Base-by-base conservation (phyloP, 768 basidiomycete species). In the Neoboletus brunneissimus region DNA sequence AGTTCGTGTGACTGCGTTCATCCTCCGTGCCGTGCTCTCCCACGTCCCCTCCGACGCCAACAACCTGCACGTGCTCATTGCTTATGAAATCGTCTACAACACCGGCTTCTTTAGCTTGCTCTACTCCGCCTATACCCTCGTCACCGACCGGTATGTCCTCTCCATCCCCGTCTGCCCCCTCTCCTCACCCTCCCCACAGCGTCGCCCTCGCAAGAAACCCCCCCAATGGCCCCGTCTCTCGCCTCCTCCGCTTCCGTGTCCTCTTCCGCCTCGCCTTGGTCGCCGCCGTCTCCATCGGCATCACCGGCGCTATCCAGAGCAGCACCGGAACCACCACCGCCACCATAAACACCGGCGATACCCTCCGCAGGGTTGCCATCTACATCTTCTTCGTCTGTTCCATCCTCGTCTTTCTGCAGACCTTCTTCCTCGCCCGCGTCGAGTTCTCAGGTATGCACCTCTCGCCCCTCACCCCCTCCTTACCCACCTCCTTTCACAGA, bases 81-180 rank as follows among this genome's bases (percentile, higher is more conserved):
- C 74, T 16, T 67, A 69, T 20, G 54, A 64, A 53, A 64, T 74
- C 53, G 40, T 75, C 18, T 74, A 74, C 62, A 72, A 68, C 58
- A 63, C 61, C 1, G 72, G 72, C 29, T 73, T 75, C 67, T 75
- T 72, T 32, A 60, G 67, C 46, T 12, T 68, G 1, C 51, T 67
- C 44, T 67, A 66, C 59, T 74, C 70, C 0, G 64, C 67, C 3
- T 72, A 71, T 25, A 62, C 57, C 44, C 68, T 75, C 35, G 61
- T 68, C 52, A 48, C 61, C 2, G 66, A 66, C 20, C 65, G 70
- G 73, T 75, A 44, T n/a, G 72, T 59, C 15, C 31, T 13, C 27
- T 9, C 12, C 31, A 5, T 22, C 27, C 3, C 1, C 9, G 0
- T 0, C 13, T 18, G 13, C 12, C 9, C 6, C 11, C 34, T 29